Evolutionary conservation across 2,329 filamentous ascomycete genomes (phyloP).

Genomic region (Fusarium beomiforme): DNA sequence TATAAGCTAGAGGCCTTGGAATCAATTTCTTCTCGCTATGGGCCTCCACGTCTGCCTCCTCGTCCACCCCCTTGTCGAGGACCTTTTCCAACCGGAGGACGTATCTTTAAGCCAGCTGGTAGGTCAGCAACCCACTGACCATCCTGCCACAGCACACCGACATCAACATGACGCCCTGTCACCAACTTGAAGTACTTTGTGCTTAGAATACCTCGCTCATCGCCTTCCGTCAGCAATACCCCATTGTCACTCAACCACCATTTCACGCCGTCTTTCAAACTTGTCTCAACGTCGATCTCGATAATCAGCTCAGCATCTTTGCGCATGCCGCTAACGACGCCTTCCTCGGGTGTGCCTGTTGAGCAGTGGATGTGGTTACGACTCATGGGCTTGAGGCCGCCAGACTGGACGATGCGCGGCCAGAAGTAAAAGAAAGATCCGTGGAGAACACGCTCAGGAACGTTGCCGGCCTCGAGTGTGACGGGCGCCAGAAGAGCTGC

Average conservation of each 20-base stretch:
- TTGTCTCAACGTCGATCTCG: conserved; percentile 76
- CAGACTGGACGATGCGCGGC: conserved; percentile 76
- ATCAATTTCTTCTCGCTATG: conserved; percentile 4
- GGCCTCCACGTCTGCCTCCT: conserved; percentile 39
- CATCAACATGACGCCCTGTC: conserved; percentile 66
- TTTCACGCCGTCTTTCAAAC: conserved; percentile 69
- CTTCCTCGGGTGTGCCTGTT: conserved; percentile 70
- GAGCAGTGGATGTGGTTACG: conserved; percentile 93
- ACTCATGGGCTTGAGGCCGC: conserved; percentile 83
- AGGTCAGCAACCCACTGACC: conserved; percentile 74
- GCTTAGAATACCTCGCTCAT: conserved; percentile 69
- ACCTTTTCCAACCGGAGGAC: conserved; percentile 60
- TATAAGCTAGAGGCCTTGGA: background rate
- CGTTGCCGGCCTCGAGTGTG: conserved; percentile 63
- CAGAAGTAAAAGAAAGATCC: conserved; percentile 89
- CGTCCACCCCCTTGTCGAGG: conserved; percentile 54
- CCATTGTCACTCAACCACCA: conserved; percentile 87
- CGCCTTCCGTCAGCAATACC: conserved; percentile 73
- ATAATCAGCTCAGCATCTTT: conserved; percentile 79
- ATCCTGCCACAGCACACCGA: conserved; percentile 75
- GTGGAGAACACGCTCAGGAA: conserved; percentile 80
- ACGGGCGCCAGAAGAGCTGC: conserved; percentile 76
- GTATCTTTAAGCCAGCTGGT: conserved; percentile 65
- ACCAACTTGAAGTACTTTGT: conserved; percentile 77
- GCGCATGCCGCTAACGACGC: conserved; percentile 84